phyloP scores from a whole-genome alignment of 108 stramenopile genomes.

The Nannochloropsis oceanica region DNA sequence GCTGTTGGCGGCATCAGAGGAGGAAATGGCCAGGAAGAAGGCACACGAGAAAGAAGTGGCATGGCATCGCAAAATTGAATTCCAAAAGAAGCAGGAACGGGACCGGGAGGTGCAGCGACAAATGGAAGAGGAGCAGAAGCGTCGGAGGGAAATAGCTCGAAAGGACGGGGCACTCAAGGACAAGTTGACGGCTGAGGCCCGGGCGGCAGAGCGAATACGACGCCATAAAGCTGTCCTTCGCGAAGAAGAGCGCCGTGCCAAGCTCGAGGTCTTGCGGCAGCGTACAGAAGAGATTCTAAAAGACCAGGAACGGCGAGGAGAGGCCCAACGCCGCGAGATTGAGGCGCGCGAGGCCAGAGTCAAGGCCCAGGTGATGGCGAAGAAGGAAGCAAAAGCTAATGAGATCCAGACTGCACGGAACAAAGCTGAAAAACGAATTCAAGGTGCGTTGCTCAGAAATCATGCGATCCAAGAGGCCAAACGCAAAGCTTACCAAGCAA shows the following conservation, averaged over 20 bases:
- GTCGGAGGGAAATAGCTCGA: not conserved
- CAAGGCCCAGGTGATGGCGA: not conserved
- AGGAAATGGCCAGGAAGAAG: not conserved
- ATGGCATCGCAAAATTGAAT: not conserved
- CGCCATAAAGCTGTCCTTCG: not conserved
- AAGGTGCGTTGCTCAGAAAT: not conserved
- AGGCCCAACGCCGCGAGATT: not conserved
- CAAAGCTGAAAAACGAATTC: not conserved
- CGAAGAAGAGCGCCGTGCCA: not conserved
- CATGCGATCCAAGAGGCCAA: not conserved
- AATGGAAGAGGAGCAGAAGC: not conserved
- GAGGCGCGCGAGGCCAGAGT: not conserved
- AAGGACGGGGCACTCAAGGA: not conserved
- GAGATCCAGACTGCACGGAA: not conserved
- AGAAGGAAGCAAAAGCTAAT: not conserved
- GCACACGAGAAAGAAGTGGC: not conserved
- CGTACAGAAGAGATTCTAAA: not conserved
- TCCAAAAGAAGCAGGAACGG: not conserved
- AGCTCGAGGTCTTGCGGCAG: not conserved
- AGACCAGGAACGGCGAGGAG: not conserved
- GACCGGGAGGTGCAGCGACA: not conserved
- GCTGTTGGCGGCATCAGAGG: not conserved
- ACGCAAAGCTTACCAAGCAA: not conserved
- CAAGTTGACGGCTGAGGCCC: not conserved
- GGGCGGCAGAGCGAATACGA: not conserved